phyloP scores from a whole-genome alignment of 352 stramenopile species.

The Phytophthora pseudosyringae region DNA sequence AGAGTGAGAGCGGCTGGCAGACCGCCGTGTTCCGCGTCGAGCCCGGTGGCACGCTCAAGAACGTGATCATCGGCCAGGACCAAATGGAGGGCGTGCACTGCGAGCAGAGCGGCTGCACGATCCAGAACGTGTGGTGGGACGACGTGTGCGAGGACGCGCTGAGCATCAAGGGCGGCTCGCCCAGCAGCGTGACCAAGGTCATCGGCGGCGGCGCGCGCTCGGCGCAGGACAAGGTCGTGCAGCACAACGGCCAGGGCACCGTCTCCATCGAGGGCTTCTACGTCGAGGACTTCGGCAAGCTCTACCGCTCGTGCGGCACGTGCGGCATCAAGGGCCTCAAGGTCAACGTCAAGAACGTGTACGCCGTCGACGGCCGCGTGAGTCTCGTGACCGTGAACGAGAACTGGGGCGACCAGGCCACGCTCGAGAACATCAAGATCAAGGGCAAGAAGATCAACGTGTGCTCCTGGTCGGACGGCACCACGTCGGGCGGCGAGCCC shows the following conservation, averaged over 20 bases:
- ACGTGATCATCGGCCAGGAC: constrained; percentile 59
- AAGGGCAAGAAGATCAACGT: constrained; percentile 38
- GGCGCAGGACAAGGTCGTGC: constrained; percentile 27
- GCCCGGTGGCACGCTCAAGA: constrained; percentile 51
- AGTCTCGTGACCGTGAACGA: constrained; percentile 49
- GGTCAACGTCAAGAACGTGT: constrained; percentile 35
- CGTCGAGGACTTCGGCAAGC: constrained; percentile 30
- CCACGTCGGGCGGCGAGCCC: constrained; percentile 25
- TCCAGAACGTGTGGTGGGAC: constrained; percentile 33
- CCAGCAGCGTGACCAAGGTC: constrained; percentile 38
- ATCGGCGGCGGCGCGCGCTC: constrained; percentile 34
- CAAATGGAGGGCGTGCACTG: constrained; percentile 34
- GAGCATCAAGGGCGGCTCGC: constrained; percentile 46
- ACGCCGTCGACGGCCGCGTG: constrained; percentile 30
- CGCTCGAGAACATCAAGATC: constrained; percentile 51
- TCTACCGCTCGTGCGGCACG: constrained; percentile 30
- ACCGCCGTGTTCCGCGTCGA: constrained; percentile 49
- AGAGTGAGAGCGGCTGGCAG: constrained; percentile 36
- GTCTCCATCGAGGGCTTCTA: constrained; percentile 33
- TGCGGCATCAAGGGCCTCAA: constrained; percentile 23
- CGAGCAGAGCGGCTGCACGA: constrained; percentile 31
- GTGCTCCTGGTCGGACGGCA: constrained; percentile 30
- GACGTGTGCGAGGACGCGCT: constrained; percentile 49
- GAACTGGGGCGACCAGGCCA: constrained; percentile 50
- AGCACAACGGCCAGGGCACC: constrained; percentile 32